phyloP scores from a whole-genome alignment of 2,329 filamentous ascomycete species.

The Pseudogymnoascus sp. region DNA sequence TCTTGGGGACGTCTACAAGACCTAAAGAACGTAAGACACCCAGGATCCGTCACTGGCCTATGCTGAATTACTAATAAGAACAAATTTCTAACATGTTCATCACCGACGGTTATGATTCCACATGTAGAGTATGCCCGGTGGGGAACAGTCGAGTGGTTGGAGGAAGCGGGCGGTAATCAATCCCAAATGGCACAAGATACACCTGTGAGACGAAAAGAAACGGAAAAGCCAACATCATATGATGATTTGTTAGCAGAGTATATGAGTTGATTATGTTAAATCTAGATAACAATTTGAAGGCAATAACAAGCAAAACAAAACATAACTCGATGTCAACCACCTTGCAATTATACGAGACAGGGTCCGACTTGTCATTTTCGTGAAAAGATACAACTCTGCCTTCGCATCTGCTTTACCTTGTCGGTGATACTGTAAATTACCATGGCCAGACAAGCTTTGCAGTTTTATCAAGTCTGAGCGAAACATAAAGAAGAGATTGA shows the following conservation, averaged over 20 bases:
- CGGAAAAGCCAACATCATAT: background rate
- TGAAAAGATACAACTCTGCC: background rate
- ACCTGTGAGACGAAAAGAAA: background rate
- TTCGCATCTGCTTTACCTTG: background rate
- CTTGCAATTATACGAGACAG: background rate
- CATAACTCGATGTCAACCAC: background rate
- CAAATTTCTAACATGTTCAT: conserved; percentile 13
- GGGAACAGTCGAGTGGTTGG: background rate
- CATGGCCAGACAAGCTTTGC: background rate
- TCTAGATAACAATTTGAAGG: background rate
- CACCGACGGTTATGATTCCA: conserved; percentile 11
- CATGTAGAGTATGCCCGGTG: conserved; percentile 9
- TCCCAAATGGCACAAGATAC: background rate
- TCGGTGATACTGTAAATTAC: background rate
- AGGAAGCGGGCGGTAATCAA: background rate
- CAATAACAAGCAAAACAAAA: background rate
- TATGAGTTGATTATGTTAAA: background rate
- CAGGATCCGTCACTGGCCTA: background rate
- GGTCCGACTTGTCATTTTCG: background rate
- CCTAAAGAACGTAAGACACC: conserved; percentile 13
- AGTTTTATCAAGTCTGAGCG: background rate
- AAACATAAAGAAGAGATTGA: background rate
- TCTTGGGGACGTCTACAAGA: conserved; percentile 15
- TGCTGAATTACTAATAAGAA: conserved; percentile 12
- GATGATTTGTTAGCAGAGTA: background rate